These are phyloP conservation scores for Nakazawaea anatomiae DNA, from an alignment of 805 yeast genomes.

Conservation along the genomic window DNA sequence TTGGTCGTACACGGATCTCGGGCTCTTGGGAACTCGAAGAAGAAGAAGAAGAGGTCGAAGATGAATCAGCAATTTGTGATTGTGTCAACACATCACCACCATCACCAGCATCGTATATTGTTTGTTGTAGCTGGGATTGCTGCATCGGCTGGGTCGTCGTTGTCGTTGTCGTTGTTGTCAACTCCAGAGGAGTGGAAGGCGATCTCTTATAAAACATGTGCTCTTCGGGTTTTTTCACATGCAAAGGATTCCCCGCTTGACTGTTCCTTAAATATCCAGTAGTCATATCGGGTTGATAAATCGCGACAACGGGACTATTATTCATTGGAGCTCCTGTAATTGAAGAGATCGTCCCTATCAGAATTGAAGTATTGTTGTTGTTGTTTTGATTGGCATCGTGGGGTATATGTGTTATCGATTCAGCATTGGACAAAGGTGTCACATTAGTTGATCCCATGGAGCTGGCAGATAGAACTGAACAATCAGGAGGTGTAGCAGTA, in stretches of 20 bases:
- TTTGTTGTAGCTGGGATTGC: too few relatives aligned
- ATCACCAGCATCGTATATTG: too few relatives aligned
- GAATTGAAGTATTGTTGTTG: background rate
- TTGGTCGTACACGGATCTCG: constrained; percentile 5
- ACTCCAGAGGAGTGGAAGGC: background rate
- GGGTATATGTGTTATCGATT: background rate
- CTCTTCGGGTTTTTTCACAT: constrained; percentile 1
- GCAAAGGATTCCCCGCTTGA: background rate
- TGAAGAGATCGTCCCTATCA: too few relatives aligned
- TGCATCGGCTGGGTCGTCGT: background rate
- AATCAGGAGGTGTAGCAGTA: background rate
- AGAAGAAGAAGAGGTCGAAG: background rate
- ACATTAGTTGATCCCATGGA: background rate
- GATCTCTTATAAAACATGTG: constrained; percentile 8
- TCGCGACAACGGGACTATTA: background rate
- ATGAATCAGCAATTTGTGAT: background rate
- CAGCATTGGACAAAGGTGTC: background rate
- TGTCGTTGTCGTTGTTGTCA: background rate
- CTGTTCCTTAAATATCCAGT: background rate
- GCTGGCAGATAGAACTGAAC: background rate
- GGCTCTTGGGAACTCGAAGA: constrained; percentile 2
- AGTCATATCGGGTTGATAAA: background rate
- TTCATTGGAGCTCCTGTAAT: background rate
- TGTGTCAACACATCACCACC: too few relatives aligned
- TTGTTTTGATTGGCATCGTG: background rate